Base-by-base conservation (phyloP, 495 filamentous ascomycete species). In the Penicillium flavigenum region DNA sequence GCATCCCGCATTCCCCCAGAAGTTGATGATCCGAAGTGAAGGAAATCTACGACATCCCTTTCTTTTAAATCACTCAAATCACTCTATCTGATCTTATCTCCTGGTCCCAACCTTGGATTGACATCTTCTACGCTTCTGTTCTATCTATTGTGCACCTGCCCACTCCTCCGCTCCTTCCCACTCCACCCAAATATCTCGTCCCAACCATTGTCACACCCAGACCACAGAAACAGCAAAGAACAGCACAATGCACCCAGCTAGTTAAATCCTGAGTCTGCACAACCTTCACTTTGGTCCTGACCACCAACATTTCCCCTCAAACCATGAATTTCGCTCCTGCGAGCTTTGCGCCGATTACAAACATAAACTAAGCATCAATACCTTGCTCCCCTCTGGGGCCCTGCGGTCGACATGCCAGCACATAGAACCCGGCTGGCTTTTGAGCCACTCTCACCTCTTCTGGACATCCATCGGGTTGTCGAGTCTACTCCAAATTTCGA, bases 401-500 rank as follows among this genome's bases (percentile, higher is more conserved):
- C 5, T 44, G 5, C 27, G 32, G n/a, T 20, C 38, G 26, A 24
- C 9, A 94, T 94, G 90, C 86, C 88, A 44, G 78, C 84, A 10
- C 74, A 82, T 47, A 74, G 85, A 43, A 85, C 88, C 56, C 86
- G 84, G 20, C 82, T 85, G 17, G 76, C 77, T 0, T 97, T 98
- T 67, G 87, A 90, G 62, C 90, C 93, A 2, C 88, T 98, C 39
- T 78, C 91, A 0, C 91, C 92, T 1, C 81, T 91, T 60, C 82
- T 98, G 54, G 86, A 97, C 62, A 75, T 96, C 11, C 67, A 81
- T 32, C 68, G 76, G 0, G 76, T 96, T 3, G 90, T 96, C 27
- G 83, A 92, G 41, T 79, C 82, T 19, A 88, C 85, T 0, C 78
- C 83, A n/a, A 94, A 92, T 57, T 96, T 98, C 67, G 82, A 89